Evolutionary conservation across 2,329 filamentous ascomycete genomes (phyloP).

Genomic region (Alternaria arbusti): DNA sequence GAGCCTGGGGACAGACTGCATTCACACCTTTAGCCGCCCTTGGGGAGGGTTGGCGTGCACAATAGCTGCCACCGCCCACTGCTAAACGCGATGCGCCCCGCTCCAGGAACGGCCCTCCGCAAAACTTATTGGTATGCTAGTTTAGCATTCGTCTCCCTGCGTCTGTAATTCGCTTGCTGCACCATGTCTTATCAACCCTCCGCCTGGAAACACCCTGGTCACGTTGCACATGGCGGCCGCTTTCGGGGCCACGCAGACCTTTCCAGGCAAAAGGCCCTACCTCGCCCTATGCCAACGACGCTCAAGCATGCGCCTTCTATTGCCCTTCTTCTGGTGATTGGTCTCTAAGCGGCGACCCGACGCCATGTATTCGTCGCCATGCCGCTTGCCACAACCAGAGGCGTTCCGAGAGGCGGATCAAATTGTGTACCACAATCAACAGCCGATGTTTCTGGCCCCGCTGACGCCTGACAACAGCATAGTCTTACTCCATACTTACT

Average conservation of each 20-base stretch:
- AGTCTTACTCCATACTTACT: conserved; percentile 31
- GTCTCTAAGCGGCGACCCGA: conserved; percentile 31
- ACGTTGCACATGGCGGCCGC: conserved; percentile 40
- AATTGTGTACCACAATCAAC: conserved; percentile 39
- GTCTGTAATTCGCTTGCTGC: conserved; percentile 23
- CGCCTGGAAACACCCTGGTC: conserved; percentile 33
- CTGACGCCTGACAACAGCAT: conserved; percentile 37
- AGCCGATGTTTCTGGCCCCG: conserved; percentile 36
- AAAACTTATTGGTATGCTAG: conserved; percentile 17
- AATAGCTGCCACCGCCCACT: conserved; percentile 9
- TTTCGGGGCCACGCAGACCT: conserved; percentile 30
- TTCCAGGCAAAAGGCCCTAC: conserved; percentile 34
- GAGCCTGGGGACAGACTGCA: conserved; percentile 3
- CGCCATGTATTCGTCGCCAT: conserved; percentile 39
- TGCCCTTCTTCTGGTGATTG: conserved; percentile 34
- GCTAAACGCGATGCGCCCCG: conserved; percentile 12
- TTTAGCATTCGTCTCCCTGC: conserved; percentile 17
- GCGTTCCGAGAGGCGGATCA: conserved; percentile 30
- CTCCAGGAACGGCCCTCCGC: conserved; percentile 14
- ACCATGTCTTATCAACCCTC: conserved; percentile 38
- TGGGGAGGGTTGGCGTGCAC: conserved; percentile 2
- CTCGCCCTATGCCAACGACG: conserved; percentile 25
- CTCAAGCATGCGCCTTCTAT: conserved; percentile 28
- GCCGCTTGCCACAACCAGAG: conserved; percentile 42
- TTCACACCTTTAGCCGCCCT: conserved; percentile 12